These are phyloP conservation scores for Geosiphon pyriformis DNA, from an alignment of 192 early-diverging fungal genomes.

Conservation along the genomic window DNA sequence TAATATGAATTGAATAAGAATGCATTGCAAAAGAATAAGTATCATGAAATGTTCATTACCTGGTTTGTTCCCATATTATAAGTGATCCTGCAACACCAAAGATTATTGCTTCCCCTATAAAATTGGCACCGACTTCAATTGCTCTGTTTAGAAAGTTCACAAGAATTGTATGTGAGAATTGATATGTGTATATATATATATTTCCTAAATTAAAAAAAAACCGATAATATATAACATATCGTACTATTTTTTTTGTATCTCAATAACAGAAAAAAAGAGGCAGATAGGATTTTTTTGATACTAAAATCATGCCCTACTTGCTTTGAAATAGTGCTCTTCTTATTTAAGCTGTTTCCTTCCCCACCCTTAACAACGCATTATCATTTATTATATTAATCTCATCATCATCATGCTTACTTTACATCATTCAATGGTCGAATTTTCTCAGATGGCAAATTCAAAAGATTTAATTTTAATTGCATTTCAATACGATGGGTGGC, in stretches of 20 bases:
- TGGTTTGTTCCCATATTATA: constrained; percentile 63
- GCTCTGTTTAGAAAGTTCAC: constrained; percentile 39
- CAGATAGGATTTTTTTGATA: no score
- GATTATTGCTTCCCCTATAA: constrained; percentile 70
- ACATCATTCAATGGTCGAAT: constrained; percentile 76
- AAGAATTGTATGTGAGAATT: neutral
- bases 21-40: neutral
- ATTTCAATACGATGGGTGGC: constrained; percentile 71
- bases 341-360: no score
- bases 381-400: neutral
- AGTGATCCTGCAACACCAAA: constrained; percentile 70
- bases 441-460: constrained; percentile 69
- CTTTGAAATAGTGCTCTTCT: no score
- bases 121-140: constrained; percentile 77
- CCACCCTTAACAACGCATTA: neutral
- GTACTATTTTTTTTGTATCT: no score
- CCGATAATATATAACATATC: no score
- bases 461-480: constrained; percentile 74
- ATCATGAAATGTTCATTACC: constrained; percentile 42
- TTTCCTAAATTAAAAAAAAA: no score
- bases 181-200: neutral
- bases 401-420: constrained; percentile 33
- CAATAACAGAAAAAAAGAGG: no score
- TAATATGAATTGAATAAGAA: neutral
- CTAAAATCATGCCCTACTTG: no score